Evolutionary conservation across 768 basidiomycete species (phyloP).

Genomic region (Phylloporus sp.): DNA sequence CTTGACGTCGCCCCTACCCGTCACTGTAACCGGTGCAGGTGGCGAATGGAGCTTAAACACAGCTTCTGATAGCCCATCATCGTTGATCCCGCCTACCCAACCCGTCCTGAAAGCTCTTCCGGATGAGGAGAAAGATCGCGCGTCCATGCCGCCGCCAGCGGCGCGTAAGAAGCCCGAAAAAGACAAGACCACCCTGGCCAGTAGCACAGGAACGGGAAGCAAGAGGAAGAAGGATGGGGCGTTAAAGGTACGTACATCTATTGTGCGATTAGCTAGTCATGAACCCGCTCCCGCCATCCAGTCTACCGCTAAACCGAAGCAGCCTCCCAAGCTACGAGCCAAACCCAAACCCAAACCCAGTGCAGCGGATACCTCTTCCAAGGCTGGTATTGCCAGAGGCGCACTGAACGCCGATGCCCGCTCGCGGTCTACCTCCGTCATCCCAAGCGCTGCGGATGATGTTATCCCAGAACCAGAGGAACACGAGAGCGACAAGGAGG

Average conservation of each 20-base stretch:
- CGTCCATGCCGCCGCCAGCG: conserved; percentile 56
- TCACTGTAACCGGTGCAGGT: neutral
- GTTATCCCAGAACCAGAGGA: conserved; percentile 45
- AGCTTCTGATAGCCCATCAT: conserved; percentile 1
- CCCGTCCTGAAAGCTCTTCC: conserved; percentile 7
- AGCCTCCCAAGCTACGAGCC: conserved; percentile 27
- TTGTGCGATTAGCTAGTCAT: neutral
- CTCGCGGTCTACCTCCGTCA: conserved; percentile 67
- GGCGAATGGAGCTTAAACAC: conserved; percentile 1
- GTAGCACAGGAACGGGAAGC: conserved; percentile 20
- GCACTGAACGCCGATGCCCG: conserved; percentile 35
- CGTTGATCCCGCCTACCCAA: conserved; percentile 3
- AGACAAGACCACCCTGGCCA: conserved; percentile 10
- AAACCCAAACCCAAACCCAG: conserved; percentile 27
- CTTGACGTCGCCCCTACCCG: neutral
- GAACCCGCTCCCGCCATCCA: neutral
- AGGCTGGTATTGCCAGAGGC: conserved; percentile 17
- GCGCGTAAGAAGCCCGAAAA: conserved; percentile 26
- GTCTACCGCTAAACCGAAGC: conserved; percentile 27
- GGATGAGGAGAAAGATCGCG: conserved; percentile 36
- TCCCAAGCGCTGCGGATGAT: conserved; percentile 46
- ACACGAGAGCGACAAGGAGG: conserved; percentile 39
- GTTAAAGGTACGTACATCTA: conserved; percentile 16
- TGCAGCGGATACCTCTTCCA: conserved; percentile 11
- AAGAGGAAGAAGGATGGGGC: conserved; percentile 33